phyloP scores from a whole-genome alignment of 1,284 basidiomycete species.

The Hemileia vastatrix region DNA sequence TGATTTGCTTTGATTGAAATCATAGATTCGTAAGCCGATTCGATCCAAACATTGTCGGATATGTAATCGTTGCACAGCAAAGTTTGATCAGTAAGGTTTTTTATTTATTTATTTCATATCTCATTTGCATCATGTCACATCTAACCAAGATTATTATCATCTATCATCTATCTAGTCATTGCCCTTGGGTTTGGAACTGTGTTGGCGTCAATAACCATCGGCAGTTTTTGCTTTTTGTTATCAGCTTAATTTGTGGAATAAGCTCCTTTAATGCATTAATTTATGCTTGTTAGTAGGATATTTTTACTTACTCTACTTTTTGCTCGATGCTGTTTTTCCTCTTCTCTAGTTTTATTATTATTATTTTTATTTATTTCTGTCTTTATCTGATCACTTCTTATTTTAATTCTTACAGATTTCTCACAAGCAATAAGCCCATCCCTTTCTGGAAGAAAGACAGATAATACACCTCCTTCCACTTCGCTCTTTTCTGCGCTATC shows the following conservation, averaged over 20 bases:
- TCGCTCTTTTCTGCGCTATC: conserved; percentile 58
- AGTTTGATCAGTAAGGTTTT: conserved; percentile 75
- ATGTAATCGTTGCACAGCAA: conserved; percentile 78
- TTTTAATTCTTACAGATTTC: conserved; percentile 37
- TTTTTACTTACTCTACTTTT: not conserved
- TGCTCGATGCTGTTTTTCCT: conserved; percentile 1
- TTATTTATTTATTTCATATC: not conserved
- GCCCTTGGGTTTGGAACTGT: conserved; percentile 99
- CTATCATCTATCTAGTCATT: conserved; percentile 56
- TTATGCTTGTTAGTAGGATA: conserved; percentile 67
- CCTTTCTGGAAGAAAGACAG: conserved; percentile 48
- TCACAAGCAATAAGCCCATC: conserved; percentile 45
- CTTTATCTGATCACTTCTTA: not conserved
- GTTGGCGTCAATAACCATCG: conserved; percentile 92
- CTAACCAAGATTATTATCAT: not conserved
- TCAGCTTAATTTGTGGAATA: conserved; percentile 71
- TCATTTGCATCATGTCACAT: conserved; percentile 14
- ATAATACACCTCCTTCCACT: conserved; percentile 56
- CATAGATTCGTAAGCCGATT: conserved; percentile 71
- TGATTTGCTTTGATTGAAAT: not conserved
- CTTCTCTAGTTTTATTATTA: conserved; percentile 46
- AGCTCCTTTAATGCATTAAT: conserved; percentile 69
- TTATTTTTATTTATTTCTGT: conserved; percentile 29
- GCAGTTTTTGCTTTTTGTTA: conserved; percentile 83
- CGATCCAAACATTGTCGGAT: conserved; percentile 90